These are phyloP conservation scores for Jatropha curcas DNA, from an alignment of 345 rosid genomes.

Conservation along the genomic window DNA sequence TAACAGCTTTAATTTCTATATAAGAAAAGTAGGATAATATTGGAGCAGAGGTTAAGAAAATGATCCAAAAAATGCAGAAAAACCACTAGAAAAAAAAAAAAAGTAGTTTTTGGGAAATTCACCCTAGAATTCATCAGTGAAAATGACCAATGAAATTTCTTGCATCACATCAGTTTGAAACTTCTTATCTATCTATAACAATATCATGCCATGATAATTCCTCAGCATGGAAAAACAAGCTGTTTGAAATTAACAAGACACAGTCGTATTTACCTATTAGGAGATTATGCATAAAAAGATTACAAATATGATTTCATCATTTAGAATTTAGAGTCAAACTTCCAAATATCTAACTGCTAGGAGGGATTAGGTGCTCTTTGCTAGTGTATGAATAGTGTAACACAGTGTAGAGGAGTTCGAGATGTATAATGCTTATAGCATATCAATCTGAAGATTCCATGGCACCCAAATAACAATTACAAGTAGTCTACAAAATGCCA, in stretches of 20 bases:
- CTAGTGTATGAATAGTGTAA: no score
- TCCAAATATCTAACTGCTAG: no score
- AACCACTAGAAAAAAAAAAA: background rate
- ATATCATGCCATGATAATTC: background rate
- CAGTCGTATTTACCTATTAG: no score
- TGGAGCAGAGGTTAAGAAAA: background rate
- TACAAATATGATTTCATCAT: no score
- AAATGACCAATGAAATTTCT: background rate
- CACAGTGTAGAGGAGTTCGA: no score
- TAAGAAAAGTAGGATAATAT: background rate
- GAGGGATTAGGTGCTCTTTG: no score
- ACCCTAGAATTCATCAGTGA: background rate
- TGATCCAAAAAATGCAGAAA: background rate
- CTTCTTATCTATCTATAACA: background rate
- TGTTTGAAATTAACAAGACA: no score
- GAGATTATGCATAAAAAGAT: no score
- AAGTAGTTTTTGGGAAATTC: background rate
- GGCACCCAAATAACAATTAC: no score
- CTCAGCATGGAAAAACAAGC: background rate
- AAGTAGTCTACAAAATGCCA: background rate
- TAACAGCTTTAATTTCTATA: background rate
- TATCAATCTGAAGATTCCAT: no score
- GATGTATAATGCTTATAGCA: no score
- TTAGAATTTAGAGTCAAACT: no score
- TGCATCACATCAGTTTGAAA: background rate